These are phyloP conservation scores for Leishmania aethiopica DNA, from an alignment of 208 protist genomes.

Conservation along the genomic window DNA sequence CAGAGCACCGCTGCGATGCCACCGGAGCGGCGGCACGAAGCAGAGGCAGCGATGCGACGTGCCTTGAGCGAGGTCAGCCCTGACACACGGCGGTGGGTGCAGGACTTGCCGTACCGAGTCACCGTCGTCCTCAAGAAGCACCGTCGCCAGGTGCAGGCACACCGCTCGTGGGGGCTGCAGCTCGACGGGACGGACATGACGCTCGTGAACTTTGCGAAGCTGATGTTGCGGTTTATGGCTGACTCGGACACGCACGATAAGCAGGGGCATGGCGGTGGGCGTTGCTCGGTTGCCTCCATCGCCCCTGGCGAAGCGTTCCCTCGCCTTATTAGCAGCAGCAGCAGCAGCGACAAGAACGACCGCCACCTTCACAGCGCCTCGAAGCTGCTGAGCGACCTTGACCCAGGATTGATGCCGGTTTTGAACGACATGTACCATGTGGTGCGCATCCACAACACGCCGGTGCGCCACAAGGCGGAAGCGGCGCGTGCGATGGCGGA, in stretches of 20 bases:
- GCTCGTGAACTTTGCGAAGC: conserved; percentile 40
- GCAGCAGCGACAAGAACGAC: not conserved
- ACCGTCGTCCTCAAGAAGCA: conserved; percentile 35
- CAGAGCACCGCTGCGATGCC: conserved; percentile 23
- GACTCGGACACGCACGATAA: not conserved
- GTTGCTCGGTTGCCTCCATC: conserved; percentile 16
- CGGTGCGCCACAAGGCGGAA: conserved; percentile 33
- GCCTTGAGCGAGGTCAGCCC: conserved; percentile 17
- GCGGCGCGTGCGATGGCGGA: conserved; percentile 30
- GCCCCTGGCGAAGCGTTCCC: conserved; percentile 27
- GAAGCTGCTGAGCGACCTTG: conserved; percentile 22
- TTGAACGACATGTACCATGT: conserved; percentile 45
- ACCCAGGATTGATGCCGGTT: conserved; percentile 19
- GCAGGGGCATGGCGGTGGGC: not conserved
- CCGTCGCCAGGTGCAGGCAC: conserved; percentile 14
- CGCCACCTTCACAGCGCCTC: not conserved
- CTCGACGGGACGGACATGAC: conserved; percentile 43
- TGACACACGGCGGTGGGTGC: conserved; percentile 32
- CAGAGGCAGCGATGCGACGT: conserved; percentile 9
- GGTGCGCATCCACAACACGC: conserved; percentile 31
- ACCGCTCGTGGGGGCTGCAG: conserved; percentile 42
- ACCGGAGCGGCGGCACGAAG: not conserved
- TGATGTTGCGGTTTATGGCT: conserved; percentile 39
- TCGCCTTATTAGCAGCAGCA: conserved; percentile 11
- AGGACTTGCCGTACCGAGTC: conserved; percentile 33